Evolutionary conservation across 1,139 yeast genomes (phyloP).

Genomic region (Magnusiomyces ingens): DNA sequence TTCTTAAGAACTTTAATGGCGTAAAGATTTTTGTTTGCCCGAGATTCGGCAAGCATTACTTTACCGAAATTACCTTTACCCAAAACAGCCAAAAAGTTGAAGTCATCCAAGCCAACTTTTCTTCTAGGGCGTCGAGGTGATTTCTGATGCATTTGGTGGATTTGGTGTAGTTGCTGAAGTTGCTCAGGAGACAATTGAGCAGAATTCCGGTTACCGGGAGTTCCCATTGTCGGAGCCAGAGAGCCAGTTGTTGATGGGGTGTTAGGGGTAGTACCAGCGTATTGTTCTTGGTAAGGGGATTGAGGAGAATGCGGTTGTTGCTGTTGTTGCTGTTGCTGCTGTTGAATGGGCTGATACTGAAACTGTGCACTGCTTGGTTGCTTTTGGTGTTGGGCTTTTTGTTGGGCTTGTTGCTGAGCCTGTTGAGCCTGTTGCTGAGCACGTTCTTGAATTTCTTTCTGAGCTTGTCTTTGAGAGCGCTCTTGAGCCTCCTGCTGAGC

Average conservation of each 20-base stretch:
- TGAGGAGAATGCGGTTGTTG: background rate
- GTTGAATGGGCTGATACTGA: background rate
- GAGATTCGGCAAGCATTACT: conserved; percentile 92
- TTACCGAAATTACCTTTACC: conserved; percentile 99
- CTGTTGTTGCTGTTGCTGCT: background rate
- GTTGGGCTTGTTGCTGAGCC: background rate
- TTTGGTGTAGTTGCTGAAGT: conserved; percentile 17
- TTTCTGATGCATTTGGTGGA: conserved; percentile 12
- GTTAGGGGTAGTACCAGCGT: background rate
- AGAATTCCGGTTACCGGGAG: background rate
- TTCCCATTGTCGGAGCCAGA: background rate
- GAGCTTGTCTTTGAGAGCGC: background rate
- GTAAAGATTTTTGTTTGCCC: conserved; percentile 68
- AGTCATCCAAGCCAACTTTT: conserved; percentile 90
- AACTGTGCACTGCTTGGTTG: too few species aligned
- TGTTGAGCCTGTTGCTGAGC: background rate
- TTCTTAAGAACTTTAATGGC: conserved; percentile 95
- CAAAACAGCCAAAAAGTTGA: conserved; percentile 84
- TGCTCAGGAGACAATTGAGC: conserved; percentile 5
- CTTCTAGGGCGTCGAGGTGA: conserved; percentile 32
- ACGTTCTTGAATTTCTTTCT: background rate
- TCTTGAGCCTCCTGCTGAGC: background rate
- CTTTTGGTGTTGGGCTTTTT: background rate
- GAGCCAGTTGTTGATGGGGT: background rate
- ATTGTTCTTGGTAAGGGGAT: background rate